A percentile compares a stretch with the other conserved stretches of the same genome.
Evolutionary conservation across 2,329 filamentous ascomycete species (phyloP).

Genomic region (Scedosporium boydii): DNA sequence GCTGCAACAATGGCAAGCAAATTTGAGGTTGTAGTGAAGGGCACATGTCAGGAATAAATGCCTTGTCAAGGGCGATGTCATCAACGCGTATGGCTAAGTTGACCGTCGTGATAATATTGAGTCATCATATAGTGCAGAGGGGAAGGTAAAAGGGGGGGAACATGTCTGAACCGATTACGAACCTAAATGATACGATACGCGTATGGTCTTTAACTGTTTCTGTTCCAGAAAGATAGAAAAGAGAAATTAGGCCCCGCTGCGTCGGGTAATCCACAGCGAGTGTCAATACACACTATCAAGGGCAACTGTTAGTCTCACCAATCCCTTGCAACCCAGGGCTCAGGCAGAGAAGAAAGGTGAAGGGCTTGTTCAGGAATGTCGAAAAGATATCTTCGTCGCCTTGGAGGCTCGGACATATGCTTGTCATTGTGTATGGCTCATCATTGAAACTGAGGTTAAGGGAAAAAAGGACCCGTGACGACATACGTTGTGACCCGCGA

Average conservation of each 20-base stretch:
- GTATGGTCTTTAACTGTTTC: too few relatives aligned
- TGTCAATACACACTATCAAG: background rate
- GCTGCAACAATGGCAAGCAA: background rate
- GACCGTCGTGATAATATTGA: conserved; percentile 37
- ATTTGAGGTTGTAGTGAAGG: background rate
- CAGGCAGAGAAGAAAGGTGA: background rate
- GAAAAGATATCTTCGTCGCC: conserved; percentile 30
- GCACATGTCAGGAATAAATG: conserved; percentile 20
- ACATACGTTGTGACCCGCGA: conserved; percentile 7
- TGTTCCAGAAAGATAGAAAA: too few relatives aligned
- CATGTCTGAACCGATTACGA: background rate
- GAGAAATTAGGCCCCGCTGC: too few relatives aligned
- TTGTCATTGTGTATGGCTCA: conserved; percentile 64
- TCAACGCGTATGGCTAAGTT: conserved; percentile 38
- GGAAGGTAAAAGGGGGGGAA: background rate
- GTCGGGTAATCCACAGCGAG: background rate
- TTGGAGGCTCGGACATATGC: conserved; percentile 86
- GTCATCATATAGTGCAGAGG: conserved; percentile 22
- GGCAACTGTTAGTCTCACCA: background rate
- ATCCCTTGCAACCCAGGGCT: background rate
- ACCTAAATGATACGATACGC: background rate
- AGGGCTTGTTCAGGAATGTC: conserved; percentile 1
- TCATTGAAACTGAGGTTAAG: conserved; percentile 7
- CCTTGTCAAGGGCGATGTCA: conserved; percentile 37
- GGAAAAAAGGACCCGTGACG: background rate